phyloP scores from a whole-genome alignment of 116 monocot genomes.

The Phalaenopsis hybrid region DNA sequence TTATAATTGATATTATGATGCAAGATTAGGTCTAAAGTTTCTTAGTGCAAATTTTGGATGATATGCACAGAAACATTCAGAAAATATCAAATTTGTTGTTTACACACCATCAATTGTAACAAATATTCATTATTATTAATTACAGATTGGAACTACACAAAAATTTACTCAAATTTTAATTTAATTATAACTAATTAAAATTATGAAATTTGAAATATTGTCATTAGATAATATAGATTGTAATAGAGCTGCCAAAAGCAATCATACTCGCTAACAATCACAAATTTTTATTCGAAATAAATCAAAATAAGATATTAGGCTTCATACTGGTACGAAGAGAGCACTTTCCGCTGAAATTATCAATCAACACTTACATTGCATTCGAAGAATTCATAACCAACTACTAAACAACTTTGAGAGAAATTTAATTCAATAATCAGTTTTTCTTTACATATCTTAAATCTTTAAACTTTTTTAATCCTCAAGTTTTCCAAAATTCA shows the following conservation, averaged over 20 bases:
- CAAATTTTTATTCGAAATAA: background rate
- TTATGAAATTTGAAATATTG: background rate
- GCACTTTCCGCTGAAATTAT: background rate
- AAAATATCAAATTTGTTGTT: background rate
- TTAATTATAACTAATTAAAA: background rate
- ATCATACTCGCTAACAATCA: background rate
- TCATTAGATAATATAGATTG: background rate
- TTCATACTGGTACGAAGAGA: background rate
- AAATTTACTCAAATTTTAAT: background rate
- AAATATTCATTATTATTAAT: background rate
- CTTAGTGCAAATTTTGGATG: background rate
- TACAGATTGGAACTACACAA: background rate
- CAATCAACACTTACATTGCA: background rate
- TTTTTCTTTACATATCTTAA: background rate
- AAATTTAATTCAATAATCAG: background rate
- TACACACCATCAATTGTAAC: background rate
- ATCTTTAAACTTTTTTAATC: background rate
- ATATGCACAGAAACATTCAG: background rate
- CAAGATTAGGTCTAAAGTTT: too few species aligned
- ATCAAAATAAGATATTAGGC: background rate
- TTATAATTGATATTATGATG: too few species aligned
- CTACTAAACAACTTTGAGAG: background rate
- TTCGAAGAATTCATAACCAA: background rate
- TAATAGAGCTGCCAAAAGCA: background rate
- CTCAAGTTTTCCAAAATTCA: background rate